Base-by-base conservation (phyloP, 1,284 basidiomycete genomes). In the Sporisorium scitamineum region DNA sequence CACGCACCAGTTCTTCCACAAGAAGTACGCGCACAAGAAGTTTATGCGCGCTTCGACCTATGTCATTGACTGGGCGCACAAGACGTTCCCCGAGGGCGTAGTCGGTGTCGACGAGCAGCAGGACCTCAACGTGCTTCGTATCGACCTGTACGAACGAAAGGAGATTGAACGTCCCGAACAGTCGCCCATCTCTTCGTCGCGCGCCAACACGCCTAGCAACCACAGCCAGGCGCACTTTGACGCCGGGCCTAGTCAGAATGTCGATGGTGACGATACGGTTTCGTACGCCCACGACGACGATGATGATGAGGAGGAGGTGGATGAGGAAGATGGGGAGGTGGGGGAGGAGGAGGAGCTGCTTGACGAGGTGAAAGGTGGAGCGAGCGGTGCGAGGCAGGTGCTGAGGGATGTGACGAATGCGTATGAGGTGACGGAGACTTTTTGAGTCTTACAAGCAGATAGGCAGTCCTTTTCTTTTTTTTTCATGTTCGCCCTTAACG, bases 1-100 rank as follows among this genome's bases (percentile, higher is more conserved):
- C 22, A 70, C 71, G 6, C 84, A 85, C 58, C 67, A 71, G 13
- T 70, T 70, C 54, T 81, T 85, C 74, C 77, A 81, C 77, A 84
- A 84, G 68, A 85, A 85, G 82, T 85, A 85, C 64, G 76, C 77
- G 52, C 79, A 81, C 71, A 84, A 84, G 65, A 83, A 83, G 76
- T 85, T 85, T 45, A 85, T 85, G 84, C 67, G 76, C 13, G 84
- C 84, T 11, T 75, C 71, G 47, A 75, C 78, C 16, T 85, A 85
- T 55, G 83, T 85, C 9, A 58, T 73, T 18, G 79, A 84, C 42
- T 85, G 83, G 81, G 82, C 79, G n/a, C 62, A 61, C 51, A 78
- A 65, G 69, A 70, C 62, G 8, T 85, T 79, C 65, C 76, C 79
- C 24, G 70, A 83, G n/a, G 78, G 74, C 8, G 76, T 80, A 37